These are phyloP conservation scores for Dipteronia sinensis DNA, from an alignment of 345 rosid genomes.

Conservation along the genomic window DNA sequence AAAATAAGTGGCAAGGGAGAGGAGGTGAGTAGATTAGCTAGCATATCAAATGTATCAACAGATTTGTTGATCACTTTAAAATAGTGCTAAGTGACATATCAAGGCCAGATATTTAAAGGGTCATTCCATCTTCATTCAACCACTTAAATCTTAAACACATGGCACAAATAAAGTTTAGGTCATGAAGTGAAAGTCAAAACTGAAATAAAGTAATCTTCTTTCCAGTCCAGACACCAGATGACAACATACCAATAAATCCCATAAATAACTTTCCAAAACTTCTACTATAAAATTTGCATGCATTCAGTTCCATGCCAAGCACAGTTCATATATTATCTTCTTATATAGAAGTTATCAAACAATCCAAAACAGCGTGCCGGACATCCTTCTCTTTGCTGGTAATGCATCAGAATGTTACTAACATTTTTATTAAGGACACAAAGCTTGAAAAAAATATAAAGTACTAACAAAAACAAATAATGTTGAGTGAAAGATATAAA, in stretches of 20 bases:
- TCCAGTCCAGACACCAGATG: background rate
- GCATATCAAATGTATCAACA: background rate
- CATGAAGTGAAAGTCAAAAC: background rate
- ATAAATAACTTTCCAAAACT: background rate
- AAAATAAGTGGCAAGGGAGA: background rate
- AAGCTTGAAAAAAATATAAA: background rate
- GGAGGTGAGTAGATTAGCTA: constrained; percentile 5
- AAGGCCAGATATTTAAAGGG: background rate
- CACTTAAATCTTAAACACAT: background rate
- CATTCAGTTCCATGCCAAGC: background rate
- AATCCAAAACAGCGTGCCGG: background rate
- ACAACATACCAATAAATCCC: background rate
- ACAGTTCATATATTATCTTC: background rate
- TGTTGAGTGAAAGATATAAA: background rate
- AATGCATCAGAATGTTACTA: background rate
- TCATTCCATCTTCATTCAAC: background rate
- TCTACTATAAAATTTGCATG: background rate
- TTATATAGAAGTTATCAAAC: background rate
- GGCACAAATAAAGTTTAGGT: background rate
- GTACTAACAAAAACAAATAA: background rate
- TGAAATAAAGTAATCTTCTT: background rate
- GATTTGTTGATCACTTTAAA: background rate
- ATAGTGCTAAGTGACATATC: background rate
- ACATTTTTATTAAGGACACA: background rate
- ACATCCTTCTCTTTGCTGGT: background rate